These are phyloP conservation scores for Terana coerulea DNA, from an alignment of 768 basidiomycete genomes.

Conservation along the genomic window DNA sequence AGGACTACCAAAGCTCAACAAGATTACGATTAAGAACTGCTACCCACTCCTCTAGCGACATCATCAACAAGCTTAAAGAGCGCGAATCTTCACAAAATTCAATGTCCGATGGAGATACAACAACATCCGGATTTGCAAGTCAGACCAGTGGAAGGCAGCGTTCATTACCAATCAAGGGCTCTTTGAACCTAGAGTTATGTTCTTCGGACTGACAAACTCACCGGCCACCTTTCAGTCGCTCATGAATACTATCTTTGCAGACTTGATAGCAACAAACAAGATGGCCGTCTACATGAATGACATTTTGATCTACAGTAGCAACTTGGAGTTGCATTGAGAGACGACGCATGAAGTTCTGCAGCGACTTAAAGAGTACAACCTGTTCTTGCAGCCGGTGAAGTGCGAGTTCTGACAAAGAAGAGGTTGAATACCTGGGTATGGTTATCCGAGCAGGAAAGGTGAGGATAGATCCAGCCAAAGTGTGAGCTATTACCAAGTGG, in stretches of 20 bases:
- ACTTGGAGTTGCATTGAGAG: slow-evolving; percentile 13
- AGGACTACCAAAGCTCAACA: slow-evolving; percentile 31
- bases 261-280: slow-evolving; percentile 29
- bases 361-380: slow-evolving; percentile 25
- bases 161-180: slow-evolving; percentile 26
- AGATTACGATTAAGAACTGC: slow-evolving; percentile 22
- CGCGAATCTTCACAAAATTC: slow-evolving; percentile 26
- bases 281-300: slow-evolving; percentile 45
- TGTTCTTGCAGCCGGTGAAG: slow-evolving; percentile 36
- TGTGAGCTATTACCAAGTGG: slow-evolving; percentile 27
- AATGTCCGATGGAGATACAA: slow-evolving; percentile 27
- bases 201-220: slow-evolving; percentile 22
- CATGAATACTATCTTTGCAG: slow-evolving; percentile 31
- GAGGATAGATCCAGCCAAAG: slow-evolving; percentile 31
- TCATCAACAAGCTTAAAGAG: slow-evolving; percentile 22
- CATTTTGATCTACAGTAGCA: slow-evolving; percentile 26
- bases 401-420: slow-evolving; percentile 26
- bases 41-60: slow-evolving; percentile 24
- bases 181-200: slow-evolving; percentile 28
- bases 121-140: slow-evolving; percentile 17
- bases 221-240: slow-evolving; percentile 28
- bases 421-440: slow-evolving; percentile 31
- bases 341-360: slow-evolving; percentile 24
- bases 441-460: slow-evolving; percentile 22
- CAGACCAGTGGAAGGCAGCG: slow-evolving; percentile 30